Percentiles rank a stretch among this genome's conserved stretches.
These are phyloP conservation scores for Lipomyces mesembrius DNA, from an alignment of 805 yeast species.

Conservation along the genomic window DNA sequence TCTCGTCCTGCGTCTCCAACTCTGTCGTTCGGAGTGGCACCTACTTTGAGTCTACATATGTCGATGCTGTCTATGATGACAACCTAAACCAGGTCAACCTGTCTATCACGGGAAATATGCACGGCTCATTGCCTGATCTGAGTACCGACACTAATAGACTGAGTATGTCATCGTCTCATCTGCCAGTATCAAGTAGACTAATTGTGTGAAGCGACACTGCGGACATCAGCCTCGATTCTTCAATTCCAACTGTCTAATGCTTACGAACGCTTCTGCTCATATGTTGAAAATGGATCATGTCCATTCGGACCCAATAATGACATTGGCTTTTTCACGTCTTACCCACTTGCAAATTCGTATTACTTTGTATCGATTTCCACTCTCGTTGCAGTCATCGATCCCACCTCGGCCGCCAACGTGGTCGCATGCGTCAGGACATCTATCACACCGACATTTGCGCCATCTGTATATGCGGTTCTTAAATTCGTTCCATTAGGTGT, in stretches of 20 bases:
- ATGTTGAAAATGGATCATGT: constrained; percentile 35
- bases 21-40: constrained; percentile 26
- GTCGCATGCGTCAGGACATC: constrained; percentile 56
- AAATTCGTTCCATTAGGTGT: constrained; percentile 50
- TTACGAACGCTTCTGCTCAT: constrained; percentile 42
- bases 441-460: constrained; percentile 55
- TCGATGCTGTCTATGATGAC: constrained; percentile 31
- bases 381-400: constrained; percentile 40
- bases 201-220: constrained; percentile 39
- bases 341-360: constrained; percentile 9
- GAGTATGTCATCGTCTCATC: constrained; percentile 18
- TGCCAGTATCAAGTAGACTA: not conserved
- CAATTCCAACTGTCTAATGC: constrained; percentile 34
- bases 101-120: constrained; percentile 28
- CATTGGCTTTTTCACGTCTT: constrained; percentile 19
- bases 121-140: constrained; percentile 30
- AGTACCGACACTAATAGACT: constrained; percentile 31
- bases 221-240: constrained; percentile 37
- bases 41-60: constrained; percentile 27
- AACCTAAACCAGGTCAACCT: constrained; percentile 16
- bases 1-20: constrained; percentile 22
- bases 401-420: constrained; percentile 38
- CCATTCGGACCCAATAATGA: constrained; percentile 40
- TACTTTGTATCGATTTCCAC: constrained; percentile 39
- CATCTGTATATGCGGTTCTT: constrained; percentile 50